Conservation (phyloP, 768 basidiomycete genomes). For the Mrakia hoshinonis region DNA sequence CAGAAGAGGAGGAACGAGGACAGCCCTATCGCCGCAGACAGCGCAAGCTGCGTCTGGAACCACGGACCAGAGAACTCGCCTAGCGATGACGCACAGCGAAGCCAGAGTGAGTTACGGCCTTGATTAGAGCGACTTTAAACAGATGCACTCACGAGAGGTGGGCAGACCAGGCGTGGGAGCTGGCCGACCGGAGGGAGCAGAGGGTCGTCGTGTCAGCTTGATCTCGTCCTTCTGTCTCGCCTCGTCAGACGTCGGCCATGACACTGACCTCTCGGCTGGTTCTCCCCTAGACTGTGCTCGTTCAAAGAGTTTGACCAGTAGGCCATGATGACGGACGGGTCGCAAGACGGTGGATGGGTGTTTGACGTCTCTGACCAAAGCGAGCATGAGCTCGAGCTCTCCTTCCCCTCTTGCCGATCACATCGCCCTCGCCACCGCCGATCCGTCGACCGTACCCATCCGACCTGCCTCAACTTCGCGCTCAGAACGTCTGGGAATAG, state of each 20-base stretch:
- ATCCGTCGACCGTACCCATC: no score
- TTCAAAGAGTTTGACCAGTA: no score
- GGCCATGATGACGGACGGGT: no score
- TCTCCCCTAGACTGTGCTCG: no score
- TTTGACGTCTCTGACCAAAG: background rate
- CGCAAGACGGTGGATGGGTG: no score
- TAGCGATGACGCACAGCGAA: no score
- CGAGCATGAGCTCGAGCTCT: background rate
- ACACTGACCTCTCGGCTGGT: no score
- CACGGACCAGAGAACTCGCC: slow-evolving; percentile 72
- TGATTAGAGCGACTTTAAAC: no score
- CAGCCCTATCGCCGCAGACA: slow-evolving; percentile 69
- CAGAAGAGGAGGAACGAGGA: slow-evolving; percentile 79
- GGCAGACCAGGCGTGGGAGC: background rate
- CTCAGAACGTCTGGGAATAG: no score
- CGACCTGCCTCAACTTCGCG: no score
- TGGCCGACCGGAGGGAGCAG: background rate
- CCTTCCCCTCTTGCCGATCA: background rate
- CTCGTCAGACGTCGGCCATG: no score
- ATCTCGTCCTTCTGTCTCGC: background rate
- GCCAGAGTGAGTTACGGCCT: no score
- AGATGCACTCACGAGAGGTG: slow-evolving; percentile 3
- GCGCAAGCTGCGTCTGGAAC: slow-evolving; percentile 80
- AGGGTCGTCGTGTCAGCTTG: background rate
- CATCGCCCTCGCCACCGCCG: background rate